Evolutionary conservation across 805 yeast genomes (phyloP), one percentile per base, ranked within the genome.

Genomic region (Kuraishia molischiana): DNA sequence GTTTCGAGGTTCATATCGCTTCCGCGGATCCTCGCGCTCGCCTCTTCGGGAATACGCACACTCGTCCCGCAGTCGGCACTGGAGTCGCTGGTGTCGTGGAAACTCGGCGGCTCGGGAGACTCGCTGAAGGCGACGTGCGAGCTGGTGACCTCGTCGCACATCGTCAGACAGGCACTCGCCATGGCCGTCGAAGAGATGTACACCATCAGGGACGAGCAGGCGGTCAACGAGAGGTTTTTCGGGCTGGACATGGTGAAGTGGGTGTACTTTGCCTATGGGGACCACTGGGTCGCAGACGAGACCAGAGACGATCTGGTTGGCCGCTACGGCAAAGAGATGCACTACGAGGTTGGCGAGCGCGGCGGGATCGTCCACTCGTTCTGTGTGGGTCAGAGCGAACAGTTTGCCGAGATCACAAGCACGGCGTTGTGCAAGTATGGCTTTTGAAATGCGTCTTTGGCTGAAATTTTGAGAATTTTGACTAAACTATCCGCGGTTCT

Each of bases 41-140:
- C 29, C 19, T n/a, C n/a, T 4, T 20, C 24, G 5, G 10, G 17
- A 24, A 19, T 35, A 4, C 32, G 33, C 18, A 19, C 9, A n/a
- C 3, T 10, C 8, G 21, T 24, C 13, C 29, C 28, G 8, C 6
- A 19, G 8, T 17, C 17, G 24, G 32, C 19, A 10, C 10, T 35
- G 5, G 32, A 9, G 28, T 19, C 3, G 19, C 26, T 14, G 19
- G 4, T 35, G 32, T 19, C 20, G 31, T 5, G 22, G 10, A 32
- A 14, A 10, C 38, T 45, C 13, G 44, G 43, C 29, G 50, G 43
- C 13, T 38, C 41, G 8, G 37, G 38, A 10, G 45, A 42, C 10
- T 50, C 51, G 3, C 41, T 46, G 43, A 41, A 32, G 8, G 38
- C 37, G 8, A 41, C 38, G n/a, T 9, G 19, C 13, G 19, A 4